A percentile compares a stretch with the other conserved stretches of the same genome.
Conservation (phyloP, 2,329 filamentous ascomycete genomes). For the Penicillium sp. region DNA sequence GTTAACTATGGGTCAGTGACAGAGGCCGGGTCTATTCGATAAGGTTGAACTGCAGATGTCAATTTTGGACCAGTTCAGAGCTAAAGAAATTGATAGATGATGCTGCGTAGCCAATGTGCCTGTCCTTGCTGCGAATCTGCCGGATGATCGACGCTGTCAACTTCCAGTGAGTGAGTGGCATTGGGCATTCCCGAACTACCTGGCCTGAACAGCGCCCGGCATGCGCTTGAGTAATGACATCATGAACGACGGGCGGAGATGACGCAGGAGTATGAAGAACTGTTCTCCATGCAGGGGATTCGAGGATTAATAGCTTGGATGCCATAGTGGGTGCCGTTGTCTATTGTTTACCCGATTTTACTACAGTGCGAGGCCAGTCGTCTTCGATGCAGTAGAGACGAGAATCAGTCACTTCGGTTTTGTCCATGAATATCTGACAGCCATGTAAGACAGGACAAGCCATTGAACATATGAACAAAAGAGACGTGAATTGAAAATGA, state of each 20-base stretch:
- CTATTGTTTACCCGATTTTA: no score
- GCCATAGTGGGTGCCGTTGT: no score
- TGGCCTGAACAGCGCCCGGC: no score
- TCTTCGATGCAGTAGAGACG: background rate
- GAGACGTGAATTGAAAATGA: constrained; percentile 16
- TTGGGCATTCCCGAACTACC: background rate
- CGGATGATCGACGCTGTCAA: constrained; percentile 3
- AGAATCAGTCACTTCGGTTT: constrained; percentile 10
- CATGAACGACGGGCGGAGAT: constrained; percentile 2
- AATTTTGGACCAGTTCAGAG: no score
- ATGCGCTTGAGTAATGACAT: background rate
- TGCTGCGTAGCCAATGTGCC: background rate
- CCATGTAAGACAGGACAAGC: constrained; percentile 1
- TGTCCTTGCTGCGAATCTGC: background rate
- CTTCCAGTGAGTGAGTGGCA: background rate
- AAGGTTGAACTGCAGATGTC: no score
- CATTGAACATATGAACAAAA: constrained; percentile 15
- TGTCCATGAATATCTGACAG: constrained; percentile 10
- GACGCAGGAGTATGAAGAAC: no score
- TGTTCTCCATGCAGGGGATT: no score
- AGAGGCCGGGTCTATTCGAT: background rate
- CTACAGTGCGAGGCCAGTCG: background rate
- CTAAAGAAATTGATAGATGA: no score
- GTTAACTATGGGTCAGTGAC: constrained; percentile 1
- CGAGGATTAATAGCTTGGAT: no score